Base-by-base conservation (phyloP, 306 rosid species). In the Abrus precatorius region DNA sequence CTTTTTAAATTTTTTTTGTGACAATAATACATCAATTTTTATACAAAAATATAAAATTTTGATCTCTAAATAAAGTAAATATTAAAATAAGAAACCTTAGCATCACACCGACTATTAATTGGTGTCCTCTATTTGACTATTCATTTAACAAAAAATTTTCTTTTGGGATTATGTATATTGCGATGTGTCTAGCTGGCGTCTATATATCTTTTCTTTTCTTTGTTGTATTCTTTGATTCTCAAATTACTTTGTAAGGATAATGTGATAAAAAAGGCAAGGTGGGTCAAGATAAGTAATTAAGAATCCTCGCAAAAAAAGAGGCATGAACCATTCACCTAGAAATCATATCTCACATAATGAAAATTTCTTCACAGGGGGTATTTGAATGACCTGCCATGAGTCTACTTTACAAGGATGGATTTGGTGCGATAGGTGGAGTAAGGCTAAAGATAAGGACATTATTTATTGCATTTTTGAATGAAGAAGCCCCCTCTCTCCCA, bases 391-490 rank as follows among this genome's bases (percentile, higher is more conserved):
- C 78, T 84, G 86, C 88, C 88, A 79, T 75, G 86, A 69, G 49
- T 80, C 78, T 87, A 75, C 92, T 88, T 90, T 88, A 59, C 86
- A 82, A 85, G 77, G 44, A 79, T 88, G 84, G 85, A 82, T 81
- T 88, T 86, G 85, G 88, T 84, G 78, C 10, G 5, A 62, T 88
- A 74, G 85, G 83, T 86, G 87, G 95, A 90, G 91, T 89, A 56
- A 83, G 83, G 83, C 85, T 86, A 86, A 90, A 89, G 91, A 86
- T 72, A 79, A 72, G 87, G 90, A 87, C 89, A 83, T 87, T 57
- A 88, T 80, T 85, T 57, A 89, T 85, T 84, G 80, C 88, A 78
- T 7, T 84, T 83, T 86, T 88, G 81, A 88, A 86, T 76, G 86
- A 29, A 64, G 66, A 70, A 78, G 75, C 49, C 47, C 70, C 62